A percentile compares a stretch with the other conserved stretches of the same genome.
Evolutionary conservation across 2,329 filamentous ascomycete species (phyloP).

Genomic region (Aureobasidium uvarum): DNA sequence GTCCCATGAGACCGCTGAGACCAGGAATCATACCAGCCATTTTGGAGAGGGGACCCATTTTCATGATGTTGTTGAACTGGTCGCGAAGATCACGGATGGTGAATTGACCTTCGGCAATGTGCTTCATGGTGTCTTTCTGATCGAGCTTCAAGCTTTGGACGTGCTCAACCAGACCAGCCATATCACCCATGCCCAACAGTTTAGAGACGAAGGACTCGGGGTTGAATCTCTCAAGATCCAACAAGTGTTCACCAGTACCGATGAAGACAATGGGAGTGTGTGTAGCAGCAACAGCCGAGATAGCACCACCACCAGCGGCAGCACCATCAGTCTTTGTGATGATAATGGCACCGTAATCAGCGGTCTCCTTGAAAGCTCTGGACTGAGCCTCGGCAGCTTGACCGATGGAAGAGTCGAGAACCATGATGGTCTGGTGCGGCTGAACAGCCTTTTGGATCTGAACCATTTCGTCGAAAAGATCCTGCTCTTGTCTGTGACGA

Average conservation of each 20-base stretch:
- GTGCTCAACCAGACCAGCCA: slow-evolving; percentile 91
- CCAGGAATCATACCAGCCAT: slow-evolving; percentile 99
- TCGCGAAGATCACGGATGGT: slow-evolving; percentile 92
- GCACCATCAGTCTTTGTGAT: slow-evolving; percentile 99
- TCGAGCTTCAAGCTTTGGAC: slow-evolving; percentile 94
- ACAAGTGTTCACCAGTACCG: slow-evolving; percentile 94
- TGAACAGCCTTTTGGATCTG: slow-evolving; percentile 90
- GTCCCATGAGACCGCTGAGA: slow-evolving; percentile 87
- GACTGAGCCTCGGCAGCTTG: slow-evolving; percentile 94
- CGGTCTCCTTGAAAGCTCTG: slow-evolving; percentile 94
- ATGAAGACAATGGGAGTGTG: slow-evolving; percentile 97
- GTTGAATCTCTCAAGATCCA: slow-evolving; percentile 89
- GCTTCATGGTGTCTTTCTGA: slow-evolving; percentile 99
- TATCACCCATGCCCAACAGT: slow-evolving; percentile 94
- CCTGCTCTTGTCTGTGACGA: slow-evolving; percentile 89
- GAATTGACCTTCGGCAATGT: slow-evolving; percentile 95
- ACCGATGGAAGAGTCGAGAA: slow-evolving; percentile 92
- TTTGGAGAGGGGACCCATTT: slow-evolving; percentile 96
- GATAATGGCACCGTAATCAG: slow-evolving; percentile 96
- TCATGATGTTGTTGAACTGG: slow-evolving; percentile 97
- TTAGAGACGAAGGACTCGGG: slow-evolving; percentile 93
- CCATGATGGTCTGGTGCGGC: slow-evolving; percentile 97
- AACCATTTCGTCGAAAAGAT: slow-evolving; percentile 95
- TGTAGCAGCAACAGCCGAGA: slow-evolving; percentile 94
- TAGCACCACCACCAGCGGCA: slow-evolving; percentile 92